A percentile compares a stretch with the other conserved stretches of the same genome.
Conservation (phyloP, 2,329 filamentous ascomycete genomes). For the Nigrospora osmanthi region DNA sequence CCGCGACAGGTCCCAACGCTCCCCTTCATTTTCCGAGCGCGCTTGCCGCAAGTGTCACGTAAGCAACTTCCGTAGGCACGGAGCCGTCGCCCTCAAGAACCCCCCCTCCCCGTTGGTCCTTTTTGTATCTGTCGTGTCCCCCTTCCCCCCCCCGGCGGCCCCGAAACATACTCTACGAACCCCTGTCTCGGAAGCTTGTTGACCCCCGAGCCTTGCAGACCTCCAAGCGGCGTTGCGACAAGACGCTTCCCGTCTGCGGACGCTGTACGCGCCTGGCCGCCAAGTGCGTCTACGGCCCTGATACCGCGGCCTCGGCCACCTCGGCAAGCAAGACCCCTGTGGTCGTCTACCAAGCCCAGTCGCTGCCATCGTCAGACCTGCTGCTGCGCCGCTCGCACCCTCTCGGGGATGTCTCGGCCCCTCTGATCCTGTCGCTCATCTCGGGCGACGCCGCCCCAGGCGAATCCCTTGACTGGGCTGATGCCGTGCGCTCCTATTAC, state of each 20-base stretch:
- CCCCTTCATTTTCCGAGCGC: conserved; percentile 9
- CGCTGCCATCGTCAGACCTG: conserved; percentile 14
- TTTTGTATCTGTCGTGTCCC: no score
- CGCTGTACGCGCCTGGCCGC: conserved; percentile 22
- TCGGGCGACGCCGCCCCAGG: conserved; percentile 17
- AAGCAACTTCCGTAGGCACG: no score
- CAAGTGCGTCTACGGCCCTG: conserved; percentile 22
- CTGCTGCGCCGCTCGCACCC: conserved; percentile 18
- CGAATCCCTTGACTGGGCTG: conserved; percentile 24
- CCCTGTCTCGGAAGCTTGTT: no score
- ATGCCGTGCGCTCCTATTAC: conserved; percentile 29
- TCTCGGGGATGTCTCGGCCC: conserved; percentile 24
- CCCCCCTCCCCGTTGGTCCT: no score
- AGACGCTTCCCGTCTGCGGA: conserved; percentile 22
- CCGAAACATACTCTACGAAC: no score
- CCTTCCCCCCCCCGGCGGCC: no score
- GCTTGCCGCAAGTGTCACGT: conserved; percentile 24
- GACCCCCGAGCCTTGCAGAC: conserved; percentile 1
- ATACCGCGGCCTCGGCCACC: conserved; percentile 13
- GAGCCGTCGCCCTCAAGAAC: no score
- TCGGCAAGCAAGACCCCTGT: conserved; percentile 15
- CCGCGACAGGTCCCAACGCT: no score
- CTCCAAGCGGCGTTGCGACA: conserved; percentile 24
- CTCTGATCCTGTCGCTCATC: conserved; percentile 30
- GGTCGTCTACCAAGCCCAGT: conserved; percentile 19